Base-by-base conservation (phyloP, 768 basidiomycete species). In the Imleria badia region DNA sequence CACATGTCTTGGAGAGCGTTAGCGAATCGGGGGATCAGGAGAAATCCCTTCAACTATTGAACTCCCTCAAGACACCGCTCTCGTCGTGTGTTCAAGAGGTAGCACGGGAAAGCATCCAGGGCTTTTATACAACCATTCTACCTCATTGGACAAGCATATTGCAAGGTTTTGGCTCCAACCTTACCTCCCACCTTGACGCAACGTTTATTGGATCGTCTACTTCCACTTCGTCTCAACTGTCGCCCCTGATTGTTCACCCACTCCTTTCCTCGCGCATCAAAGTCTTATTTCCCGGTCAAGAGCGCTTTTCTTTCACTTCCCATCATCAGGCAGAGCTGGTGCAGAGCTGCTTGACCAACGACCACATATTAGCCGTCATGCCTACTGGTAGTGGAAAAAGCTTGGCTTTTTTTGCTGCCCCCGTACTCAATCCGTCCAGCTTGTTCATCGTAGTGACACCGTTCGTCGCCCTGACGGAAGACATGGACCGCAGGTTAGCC, bases 301-400 rank as follows among this genome's bases (percentile, higher is more conserved):
- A 11, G 0, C 0, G 0, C 0, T 55, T 54, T 17, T 15, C 5
- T 0, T 60, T 60, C n/a, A 61, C 13, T 1, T 55, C 38, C 8
- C 8, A 10, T 3, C 13, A 56, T 0, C 54, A 61, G 3, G 60
- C 54, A 0, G 59, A 61, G 30, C 38, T 61, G 0, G 47, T 61
- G 0, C 60, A 61, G 20, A 52, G 53, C 33, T 51, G 36, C 6
- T 14, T 59, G 0, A 51, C 45, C 0, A 59, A 31, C 6, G 46
- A 56, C 3, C 60, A 60, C 5, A 31, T 60, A 0, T 7, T 60
- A 5, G 56, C 48, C 0, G 6, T 61, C 0, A 30, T 61, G 43
- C 60, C 59, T 1, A 61, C 60, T 0, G 44, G 58, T 3, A 61
- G 60, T 15, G 51, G 60, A 0, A 61, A 61, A 33, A 60, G 58